Conservation (phyloP, 768 basidiomycete species). For the Phylloporus rhodoxanthus region DNA sequence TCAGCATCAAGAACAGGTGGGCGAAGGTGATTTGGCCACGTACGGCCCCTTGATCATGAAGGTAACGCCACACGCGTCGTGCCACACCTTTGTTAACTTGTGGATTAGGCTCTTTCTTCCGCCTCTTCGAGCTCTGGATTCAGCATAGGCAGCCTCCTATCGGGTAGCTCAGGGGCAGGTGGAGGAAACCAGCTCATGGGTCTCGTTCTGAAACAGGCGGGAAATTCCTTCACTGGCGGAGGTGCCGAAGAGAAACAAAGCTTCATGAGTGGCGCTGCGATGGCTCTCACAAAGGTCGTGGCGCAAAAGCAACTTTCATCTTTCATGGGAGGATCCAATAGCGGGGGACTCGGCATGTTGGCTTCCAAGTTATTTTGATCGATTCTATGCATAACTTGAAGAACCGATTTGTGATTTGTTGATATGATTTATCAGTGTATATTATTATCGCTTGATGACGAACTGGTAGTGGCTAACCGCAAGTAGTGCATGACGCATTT, state of each 20-base stretch:
- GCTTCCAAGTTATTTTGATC: background rate
- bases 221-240: constrained; percentile 63
- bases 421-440: background rate
- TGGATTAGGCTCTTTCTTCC: constrained; percentile 16
- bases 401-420: constrained; percentile 10
- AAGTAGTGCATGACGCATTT: background rate
- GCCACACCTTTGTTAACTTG: constrained; percentile 2
- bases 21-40: constrained; percentile 5
- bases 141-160: constrained; percentile 18
- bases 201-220: constrained; percentile 79
- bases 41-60: constrained; percentile 20
- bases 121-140: constrained; percentile 28
- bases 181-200: constrained; percentile 65
- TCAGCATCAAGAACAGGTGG: constrained; percentile 14
- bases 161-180: constrained; percentile 38
- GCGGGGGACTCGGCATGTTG: constrained; percentile 55
- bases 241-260: constrained; percentile 70
- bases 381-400: constrained; percentile 4
- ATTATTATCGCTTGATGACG: background rate
- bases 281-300: constrained; percentile 80
- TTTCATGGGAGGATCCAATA: constrained; percentile 53
- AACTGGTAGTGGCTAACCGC: too few species aligned
- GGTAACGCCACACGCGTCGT: constrained; percentile 2
- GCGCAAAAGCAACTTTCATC: constrained; percentile 51
- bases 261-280: constrained; percentile 76